Conservation (phyloP, 2,329 filamentous ascomycete species). For the Fusarium annulatum region DNA sequence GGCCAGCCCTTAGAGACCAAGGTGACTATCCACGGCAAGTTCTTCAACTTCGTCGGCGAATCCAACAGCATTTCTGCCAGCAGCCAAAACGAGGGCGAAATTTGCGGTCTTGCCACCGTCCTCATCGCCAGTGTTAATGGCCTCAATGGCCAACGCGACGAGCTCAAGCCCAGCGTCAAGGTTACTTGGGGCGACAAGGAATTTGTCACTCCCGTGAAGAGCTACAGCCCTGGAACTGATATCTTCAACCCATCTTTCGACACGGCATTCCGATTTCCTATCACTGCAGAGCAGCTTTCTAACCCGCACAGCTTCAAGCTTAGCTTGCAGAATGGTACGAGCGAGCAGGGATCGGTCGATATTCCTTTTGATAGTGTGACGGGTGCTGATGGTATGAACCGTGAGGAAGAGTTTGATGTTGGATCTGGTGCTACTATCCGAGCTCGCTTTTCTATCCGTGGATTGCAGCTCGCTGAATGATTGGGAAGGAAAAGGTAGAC, state of each 20-base stretch:
- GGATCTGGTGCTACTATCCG: constrained; percentile 34
- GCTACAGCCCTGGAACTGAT: constrained; percentile 39
- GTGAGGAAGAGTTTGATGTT: constrained; percentile 34
- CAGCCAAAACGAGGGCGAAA: constrained; percentile 35
- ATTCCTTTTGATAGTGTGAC: constrained; percentile 28
- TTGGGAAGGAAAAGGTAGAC: background rate
- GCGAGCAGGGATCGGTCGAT: constrained; percentile 27
- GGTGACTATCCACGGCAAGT: constrained; percentile 38
- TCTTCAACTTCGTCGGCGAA: constrained; percentile 38
- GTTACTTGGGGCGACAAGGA: constrained; percentile 42
- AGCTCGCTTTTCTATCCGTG: constrained; percentile 35
- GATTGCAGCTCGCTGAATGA: constrained; percentile 34
- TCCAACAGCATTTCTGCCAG: constrained; percentile 30
- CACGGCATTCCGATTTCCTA: constrained; percentile 38
- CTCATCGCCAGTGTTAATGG: constrained; percentile 39
- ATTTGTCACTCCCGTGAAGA: constrained; percentile 37
- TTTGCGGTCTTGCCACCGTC: constrained; percentile 40
- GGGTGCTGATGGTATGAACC: constrained; percentile 22
- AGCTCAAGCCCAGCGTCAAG: constrained; percentile 43
- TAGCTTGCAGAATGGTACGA: constrained; percentile 32
- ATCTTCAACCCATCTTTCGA: constrained; percentile 44
- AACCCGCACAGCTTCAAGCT: constrained; percentile 28
- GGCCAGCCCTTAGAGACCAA: constrained; percentile 34
- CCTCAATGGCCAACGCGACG: constrained; percentile 38
- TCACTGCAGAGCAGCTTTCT: constrained; percentile 33